phyloP scores from a whole-genome alignment of 805 yeast species.

The Saccharomyces mikatae region DNA sequence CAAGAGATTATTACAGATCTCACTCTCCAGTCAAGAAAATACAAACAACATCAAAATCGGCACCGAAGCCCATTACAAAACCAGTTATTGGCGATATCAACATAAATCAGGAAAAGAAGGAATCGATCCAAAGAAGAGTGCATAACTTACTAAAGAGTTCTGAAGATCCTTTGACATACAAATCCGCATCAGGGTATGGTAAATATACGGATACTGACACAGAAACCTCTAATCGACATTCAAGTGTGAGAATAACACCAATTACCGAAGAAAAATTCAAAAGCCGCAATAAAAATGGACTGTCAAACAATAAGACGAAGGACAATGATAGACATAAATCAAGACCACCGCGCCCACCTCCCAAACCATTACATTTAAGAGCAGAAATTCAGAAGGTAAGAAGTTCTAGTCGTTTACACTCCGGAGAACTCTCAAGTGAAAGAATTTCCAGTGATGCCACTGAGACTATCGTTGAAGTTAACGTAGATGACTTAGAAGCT shows the following conservation, averaged over 20 bases:
- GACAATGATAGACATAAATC: not conserved
- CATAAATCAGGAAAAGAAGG: conserved; percentile 16
- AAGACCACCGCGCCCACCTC: conserved; percentile 16
- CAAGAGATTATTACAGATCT: conserved; percentile 5
- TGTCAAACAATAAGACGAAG: not conserved
- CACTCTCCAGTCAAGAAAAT: conserved; percentile 6
- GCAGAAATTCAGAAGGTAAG: not conserved
- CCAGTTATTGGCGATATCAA: conserved; percentile 29
- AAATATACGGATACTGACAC: conserved; percentile 45
- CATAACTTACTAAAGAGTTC: conserved; percentile 37
- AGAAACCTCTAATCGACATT: not conserved
- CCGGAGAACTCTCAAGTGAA: not conserved
- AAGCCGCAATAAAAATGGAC: not conserved
- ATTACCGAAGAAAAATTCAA: not conserved
- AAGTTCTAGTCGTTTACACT: not conserved
- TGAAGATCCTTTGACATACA: conserved; percentile 19
- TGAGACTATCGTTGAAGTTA: conserved; percentile 2
- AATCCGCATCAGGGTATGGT: conserved; percentile 79
- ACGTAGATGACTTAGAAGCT: conserved; percentile 48
- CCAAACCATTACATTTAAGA: conserved; percentile 39
- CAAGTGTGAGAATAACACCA: not conserved
- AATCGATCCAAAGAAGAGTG: conserved; percentile 48
- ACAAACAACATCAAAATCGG: not conserved
- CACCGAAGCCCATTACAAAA: not conserved
- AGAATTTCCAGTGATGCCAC: conserved; percentile 5